Percentiles rank a stretch among this genome's conserved stretches.
These are phyloP conservation scores for Cicer bijugum DNA, from an alignment of 306 rosid genomes.

Conservation along the genomic window DNA sequence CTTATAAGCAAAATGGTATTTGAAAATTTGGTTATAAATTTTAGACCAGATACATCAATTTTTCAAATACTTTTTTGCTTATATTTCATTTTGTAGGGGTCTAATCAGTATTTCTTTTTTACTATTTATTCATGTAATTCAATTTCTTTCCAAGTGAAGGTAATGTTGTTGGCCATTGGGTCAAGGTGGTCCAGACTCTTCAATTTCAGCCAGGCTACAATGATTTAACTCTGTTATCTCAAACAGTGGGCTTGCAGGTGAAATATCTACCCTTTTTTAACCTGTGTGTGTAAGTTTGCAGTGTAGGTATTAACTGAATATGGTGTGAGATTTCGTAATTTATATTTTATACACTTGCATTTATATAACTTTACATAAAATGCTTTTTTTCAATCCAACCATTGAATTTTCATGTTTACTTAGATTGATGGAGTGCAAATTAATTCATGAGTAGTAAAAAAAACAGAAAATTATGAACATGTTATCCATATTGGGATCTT, in stretches of 20 bases:
- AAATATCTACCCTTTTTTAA: constrained; percentile 41
- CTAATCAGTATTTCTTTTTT: constrained; percentile 10
- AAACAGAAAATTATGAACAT: constrained; percentile 9
- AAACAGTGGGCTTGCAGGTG: constrained; percentile 96
- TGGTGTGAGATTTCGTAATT: constrained; percentile 36
- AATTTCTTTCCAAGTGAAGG: constrained; percentile 62
- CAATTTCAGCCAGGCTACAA: constrained; percentile 75
- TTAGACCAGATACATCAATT: too few relatives aligned
- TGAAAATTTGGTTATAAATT: too few relatives aligned
- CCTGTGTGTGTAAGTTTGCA: background rate
- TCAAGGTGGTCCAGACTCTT: constrained; percentile 77
- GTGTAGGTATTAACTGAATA: constrained; percentile 4
- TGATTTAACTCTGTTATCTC: constrained; percentile 69
- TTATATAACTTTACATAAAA: background rate
- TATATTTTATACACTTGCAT: constrained; percentile 25
- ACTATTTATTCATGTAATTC: constrained; percentile 34
- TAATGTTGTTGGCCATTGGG: constrained; percentile 73
- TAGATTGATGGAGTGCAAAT: constrained; percentile 15
- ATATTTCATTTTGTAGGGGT: too few relatives aligned
- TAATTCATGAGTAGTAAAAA: background rate
- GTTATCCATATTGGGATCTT: background rate
- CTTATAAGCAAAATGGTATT: too few relatives aligned
- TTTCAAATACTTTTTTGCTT: too few relatives aligned
- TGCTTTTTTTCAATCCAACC: background rate
- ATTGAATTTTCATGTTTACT: background rate